A percentile compares a stretch with the other conserved stretches of the same genome.
phyloP scores from a whole-genome alignment of 2,329 filamentous ascomycete species.

The Aspergillus brunneoviolaceus region DNA sequence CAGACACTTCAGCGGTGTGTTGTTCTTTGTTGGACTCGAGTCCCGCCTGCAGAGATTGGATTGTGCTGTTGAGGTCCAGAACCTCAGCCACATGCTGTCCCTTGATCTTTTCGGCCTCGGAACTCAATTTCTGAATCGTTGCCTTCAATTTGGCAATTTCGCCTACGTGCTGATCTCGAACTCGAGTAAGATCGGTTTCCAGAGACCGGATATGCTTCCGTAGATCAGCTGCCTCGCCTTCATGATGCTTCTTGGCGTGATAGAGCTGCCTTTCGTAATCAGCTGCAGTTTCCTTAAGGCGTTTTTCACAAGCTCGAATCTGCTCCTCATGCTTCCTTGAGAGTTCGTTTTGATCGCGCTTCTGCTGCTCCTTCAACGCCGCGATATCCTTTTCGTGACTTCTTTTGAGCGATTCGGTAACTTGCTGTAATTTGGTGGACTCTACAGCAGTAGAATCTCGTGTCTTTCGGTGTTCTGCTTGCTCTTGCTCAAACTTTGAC shows the following conservation, averaged over 20 bases:
- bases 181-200: conserved; percentile 51
- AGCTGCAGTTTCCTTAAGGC: conserved; percentile 45
- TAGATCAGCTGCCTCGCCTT: conserved; percentile 64
- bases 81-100: conserved; percentile 61
- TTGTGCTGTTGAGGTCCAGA: conserved; percentile 59
- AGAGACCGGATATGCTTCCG: conserved; percentile 61
- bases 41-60: conserved; percentile 56
- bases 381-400: conserved; percentile 67
- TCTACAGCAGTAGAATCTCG: conserved; percentile 60
- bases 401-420: conserved; percentile 69
- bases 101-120: conserved; percentile 52
- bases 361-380: conserved; percentile 53
- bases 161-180: conserved; percentile 51
- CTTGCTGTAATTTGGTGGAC: conserved; percentile 58
- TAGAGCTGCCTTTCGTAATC: conserved; percentile 43
- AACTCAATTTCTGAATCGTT: conserved; percentile 59
- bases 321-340: conserved; percentile 48
- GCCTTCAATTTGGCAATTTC: conserved; percentile 60
- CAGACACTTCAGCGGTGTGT: conserved; percentile 59
- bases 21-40: conserved; percentile 34
- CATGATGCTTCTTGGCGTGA: conserved; percentile 45
- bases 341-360: conserved; percentile 42
- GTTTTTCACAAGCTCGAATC: conserved; percentile 48
- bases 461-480: conserved; percentile 67
- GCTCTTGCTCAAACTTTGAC: conserved; percentile 65